phyloP scores from a whole-genome alignment of 2,329 filamentous ascomycete genomes.

The Talaromyces sp. region DNA sequence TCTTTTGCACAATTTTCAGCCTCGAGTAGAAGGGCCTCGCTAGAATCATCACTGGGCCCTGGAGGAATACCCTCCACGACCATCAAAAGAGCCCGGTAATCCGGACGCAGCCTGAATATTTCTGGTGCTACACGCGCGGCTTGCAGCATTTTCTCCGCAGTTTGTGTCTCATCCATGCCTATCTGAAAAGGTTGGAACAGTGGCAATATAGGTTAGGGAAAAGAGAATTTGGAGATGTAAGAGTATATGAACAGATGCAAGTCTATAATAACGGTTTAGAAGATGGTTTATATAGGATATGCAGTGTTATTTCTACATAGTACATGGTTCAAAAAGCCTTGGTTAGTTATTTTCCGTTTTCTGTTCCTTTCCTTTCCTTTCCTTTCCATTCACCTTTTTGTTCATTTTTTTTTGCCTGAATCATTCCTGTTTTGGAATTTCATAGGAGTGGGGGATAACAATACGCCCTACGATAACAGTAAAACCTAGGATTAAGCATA shows the following conservation, averaged over 20 bases:
- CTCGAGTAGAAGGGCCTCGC: slow-evolving; percentile 23
- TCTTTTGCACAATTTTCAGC: not conserved
- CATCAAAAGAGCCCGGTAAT: slow-evolving; percentile 34
- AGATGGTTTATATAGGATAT: not conserved
- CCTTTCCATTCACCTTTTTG: not conserved
- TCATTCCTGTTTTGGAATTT: not conserved
- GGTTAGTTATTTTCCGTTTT: not conserved
- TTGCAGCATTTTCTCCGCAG: not conserved
- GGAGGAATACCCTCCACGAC: slow-evolving; percentile 27
- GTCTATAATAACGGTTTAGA: not conserved
- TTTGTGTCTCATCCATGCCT: not conserved
- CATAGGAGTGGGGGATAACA: not conserved
- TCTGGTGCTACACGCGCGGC: slow-evolving; percentile 13
- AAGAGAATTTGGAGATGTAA: not conserved
- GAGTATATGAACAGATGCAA: not conserved
- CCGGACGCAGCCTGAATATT: slow-evolving; percentile 31
- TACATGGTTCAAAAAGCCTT: not conserved
- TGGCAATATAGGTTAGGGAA: not conserved
- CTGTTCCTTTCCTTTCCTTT: not conserved
- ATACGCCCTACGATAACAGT: too few species aligned
- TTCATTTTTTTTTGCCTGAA: not conserved
- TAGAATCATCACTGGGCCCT: slow-evolving; percentile 26
- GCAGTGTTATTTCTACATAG: not conserved
- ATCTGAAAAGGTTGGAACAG: not conserved
- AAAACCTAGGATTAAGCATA: too few species aligned